Base-by-base conservation (phyloP, 352 stramenopile species). In the Phytophthora cryptogea region DNA sequence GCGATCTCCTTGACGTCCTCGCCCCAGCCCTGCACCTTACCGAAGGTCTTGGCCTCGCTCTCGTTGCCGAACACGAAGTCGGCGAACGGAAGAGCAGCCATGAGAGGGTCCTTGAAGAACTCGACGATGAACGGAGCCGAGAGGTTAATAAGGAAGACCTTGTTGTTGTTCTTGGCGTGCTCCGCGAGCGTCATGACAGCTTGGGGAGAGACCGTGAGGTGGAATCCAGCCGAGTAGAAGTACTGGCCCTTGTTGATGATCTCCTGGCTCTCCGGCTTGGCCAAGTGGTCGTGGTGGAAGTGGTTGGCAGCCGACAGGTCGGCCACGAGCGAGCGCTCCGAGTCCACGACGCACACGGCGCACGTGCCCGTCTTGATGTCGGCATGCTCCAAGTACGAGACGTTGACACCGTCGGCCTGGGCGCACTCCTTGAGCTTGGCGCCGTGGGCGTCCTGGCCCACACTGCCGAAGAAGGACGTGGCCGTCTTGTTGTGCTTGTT, bases 61-160 rank as follows among this genome's bases (percentile, higher is more conserved):
- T 99, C 97, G 72, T 99, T 99, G 40, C 94, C 96, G 67, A 99
- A 99, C 30, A 99, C 85, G 73, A 97, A 99, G 80, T 99, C 97
- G 40, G 95, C 95, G 83, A 97, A 99, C 40, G 88, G 77, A 60
- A 99, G 80, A 13, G 87, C 89, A 14, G 84, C 83, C 69, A 97
- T 88, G 40, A 99, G 76, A 57, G 97, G 90, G 68, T 99, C 96
- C 54, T 91, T 97, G 81, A 99, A 99, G 66, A 94, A 99, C 71
- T 99, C 90, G 44, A 99, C 89, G 59, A 99, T 94, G 78, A 99
- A 99, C 5, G 97, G 97, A 41, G 97, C 97, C 39, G 94, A 97
- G 11, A 99, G 84, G 83, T 99, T 99, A 41, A 99, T 76, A 69
- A 95, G 83, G 70, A 99, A 98, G 32, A 94, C 62, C 83, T 97